Percentiles rank a stretch among this genome's conserved stretches.
Conservation (phyloP, 768 basidiomycete genomes). For the Candolleomyces aberdarensis region DNA sequence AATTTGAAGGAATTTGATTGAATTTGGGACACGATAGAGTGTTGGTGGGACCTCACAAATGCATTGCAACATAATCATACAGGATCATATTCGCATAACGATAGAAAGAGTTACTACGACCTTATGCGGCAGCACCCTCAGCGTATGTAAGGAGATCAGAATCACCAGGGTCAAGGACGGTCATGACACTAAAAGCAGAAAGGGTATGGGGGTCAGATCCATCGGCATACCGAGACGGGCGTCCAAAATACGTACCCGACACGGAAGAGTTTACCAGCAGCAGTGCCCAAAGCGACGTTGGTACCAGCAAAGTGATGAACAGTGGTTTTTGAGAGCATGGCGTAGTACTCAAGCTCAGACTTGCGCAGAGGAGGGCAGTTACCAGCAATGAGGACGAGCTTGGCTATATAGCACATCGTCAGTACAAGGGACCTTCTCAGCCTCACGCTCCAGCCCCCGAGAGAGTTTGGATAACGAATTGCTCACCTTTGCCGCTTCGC, state of each 20-base stretch:
- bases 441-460: conserved; percentile 95
- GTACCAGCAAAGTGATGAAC: conserved; percentile 98
- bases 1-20: no score
- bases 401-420: conserved; percentile 62
- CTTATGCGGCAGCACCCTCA: conserved; percentile 66
- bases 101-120: neutral
- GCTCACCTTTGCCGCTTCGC: conserved; percentile 95
- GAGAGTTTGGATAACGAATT: conserved; percentile 39
- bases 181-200: conserved; percentile 76
- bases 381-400: conserved; percentile 96
- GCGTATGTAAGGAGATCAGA: conserved; percentile 90
- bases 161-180: conserved; percentile 93
- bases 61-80: no score
- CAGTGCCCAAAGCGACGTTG: conserved; percentile 97
- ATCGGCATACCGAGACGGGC: neutral
- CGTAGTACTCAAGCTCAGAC: conserved; percentile 99
- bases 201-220: neutral
- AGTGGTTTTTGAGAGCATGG: conserved; percentile 98
- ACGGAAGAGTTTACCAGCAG: conserved; percentile 98
- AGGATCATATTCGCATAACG: no score
- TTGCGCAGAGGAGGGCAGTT: conserved; percentile 99
- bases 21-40: no score
- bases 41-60: no score
- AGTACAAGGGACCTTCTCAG: conserved; percentile 99
- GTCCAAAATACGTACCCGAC: conserved; percentile 65